Conservation (phyloP, 148 eudicot genomes). For the Cornus suecica region DNA sequence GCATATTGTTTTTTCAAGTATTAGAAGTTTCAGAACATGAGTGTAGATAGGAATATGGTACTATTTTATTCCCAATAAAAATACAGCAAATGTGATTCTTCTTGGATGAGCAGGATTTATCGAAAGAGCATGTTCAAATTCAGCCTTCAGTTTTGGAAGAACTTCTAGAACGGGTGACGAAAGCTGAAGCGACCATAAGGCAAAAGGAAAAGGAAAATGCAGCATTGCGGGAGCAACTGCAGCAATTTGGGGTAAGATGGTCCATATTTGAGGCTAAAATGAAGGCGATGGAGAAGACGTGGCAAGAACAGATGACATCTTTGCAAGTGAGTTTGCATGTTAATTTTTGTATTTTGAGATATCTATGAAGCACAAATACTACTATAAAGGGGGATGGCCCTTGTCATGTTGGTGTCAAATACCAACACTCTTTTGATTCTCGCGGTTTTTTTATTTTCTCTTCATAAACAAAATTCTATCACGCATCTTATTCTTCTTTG, state of each 20-base stretch:
- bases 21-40: neutral
- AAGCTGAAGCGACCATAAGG: constrained; percentile 53
- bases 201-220: constrained; percentile 79
- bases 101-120: constrained; percentile 43
- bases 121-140: constrained; percentile 36
- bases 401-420: too few species aligned
- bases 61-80: neutral
- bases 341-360: neutral
- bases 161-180: constrained; percentile 55
- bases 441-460: too few species aligned
- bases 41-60: neutral
- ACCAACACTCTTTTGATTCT: too few species aligned
- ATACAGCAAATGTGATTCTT: too few species aligned
- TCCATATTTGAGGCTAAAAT: constrained; percentile 72
- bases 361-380: neutral
- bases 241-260: constrained; percentile 60
- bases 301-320: constrained; percentile 78
- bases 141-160: constrained; percentile 55
- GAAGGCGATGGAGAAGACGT: constrained; percentile 79
- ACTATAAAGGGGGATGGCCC: neutral
- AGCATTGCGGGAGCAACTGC: constrained; percentile 52
- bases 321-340: constrained; percentile 62
- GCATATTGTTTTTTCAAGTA: neutral
- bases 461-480: too few species aligned
- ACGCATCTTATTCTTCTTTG: too few species aligned